These are phyloP conservation scores for Podospora pseudopauciseta DNA, from an alignment of 495 filamentous ascomycete genomes.

Conservation along the genomic window DNA sequence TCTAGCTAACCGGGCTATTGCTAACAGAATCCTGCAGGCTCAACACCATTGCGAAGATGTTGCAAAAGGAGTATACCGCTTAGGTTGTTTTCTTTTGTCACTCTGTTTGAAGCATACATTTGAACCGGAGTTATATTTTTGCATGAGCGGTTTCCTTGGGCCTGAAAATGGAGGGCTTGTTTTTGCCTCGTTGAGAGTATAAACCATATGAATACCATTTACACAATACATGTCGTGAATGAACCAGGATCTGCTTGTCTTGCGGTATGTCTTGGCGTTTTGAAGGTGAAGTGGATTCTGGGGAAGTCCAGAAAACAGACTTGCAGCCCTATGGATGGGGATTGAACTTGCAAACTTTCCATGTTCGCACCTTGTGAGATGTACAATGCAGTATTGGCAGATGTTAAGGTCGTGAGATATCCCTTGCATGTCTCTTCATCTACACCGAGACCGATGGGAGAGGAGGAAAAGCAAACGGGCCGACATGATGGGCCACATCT, in stretches of 20 bases:
- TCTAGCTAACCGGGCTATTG: background rate
- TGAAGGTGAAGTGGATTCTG: background rate
- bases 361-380: background rate
- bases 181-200: background rate
- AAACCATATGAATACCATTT: background rate
- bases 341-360: background rate
- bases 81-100: constrained; percentile 27
- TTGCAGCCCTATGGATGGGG: background rate
- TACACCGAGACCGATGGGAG: background rate
- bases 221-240: background rate
- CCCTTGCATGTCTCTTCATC: background rate
- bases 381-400: background rate
- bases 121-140: constrained; percentile 15
- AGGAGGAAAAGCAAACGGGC: background rate
- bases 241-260: background rate
- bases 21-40: constrained; percentile 67
- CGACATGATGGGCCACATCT: background rate
- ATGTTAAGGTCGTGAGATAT: background rate
- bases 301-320: background rate
- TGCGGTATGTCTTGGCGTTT: background rate
- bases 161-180: constrained; percentile 10
- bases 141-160: background rate
- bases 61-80: constrained; percentile 84
- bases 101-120: background rate
- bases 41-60: constrained; percentile 87